Evolutionary conservation across 108 stramenopile species (phyloP).

Genomic region (Fragilaria crotonensis): DNA sequence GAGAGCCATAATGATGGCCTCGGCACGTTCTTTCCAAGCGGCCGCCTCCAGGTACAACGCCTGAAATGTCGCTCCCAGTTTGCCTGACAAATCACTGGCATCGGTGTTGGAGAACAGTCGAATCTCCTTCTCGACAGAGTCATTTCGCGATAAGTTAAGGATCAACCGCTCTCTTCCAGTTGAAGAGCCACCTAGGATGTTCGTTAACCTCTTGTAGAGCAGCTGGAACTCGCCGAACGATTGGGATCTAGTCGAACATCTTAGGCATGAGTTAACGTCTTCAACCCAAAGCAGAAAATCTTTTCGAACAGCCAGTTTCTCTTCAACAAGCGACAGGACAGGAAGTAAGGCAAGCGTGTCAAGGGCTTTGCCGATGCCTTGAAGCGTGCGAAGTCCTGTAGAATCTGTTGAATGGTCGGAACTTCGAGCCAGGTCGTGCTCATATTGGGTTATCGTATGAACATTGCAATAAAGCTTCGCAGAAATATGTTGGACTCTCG

Average conservation of each 20-base stretch:
- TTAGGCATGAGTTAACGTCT: conserved; percentile 11
- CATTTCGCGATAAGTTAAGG: conserved; percentile 20
- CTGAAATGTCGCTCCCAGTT: background rate
- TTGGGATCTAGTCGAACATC: conserved; percentile 5
- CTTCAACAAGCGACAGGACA: conserved; percentile 55
- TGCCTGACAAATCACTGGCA: conserved; percentile 1
- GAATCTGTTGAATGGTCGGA: conserved; percentile 1
- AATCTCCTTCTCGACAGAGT: conserved; percentile 37
- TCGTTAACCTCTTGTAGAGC: conserved; percentile 20
- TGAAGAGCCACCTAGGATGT: conserved; percentile 28
- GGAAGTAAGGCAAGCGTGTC: conserved; percentile 31
- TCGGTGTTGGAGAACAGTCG: conserved; percentile 40
- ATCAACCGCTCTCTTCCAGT: conserved; percentile 19
- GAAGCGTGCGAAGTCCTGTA: conserved; percentile 14
- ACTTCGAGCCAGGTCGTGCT: background rate
- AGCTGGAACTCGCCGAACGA: conserved; percentile 17
- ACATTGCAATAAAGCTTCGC: background rate
- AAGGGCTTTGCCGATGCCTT: conserved; percentile 23
- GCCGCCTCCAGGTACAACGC: conserved; percentile 10
- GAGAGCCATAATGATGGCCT: conserved; percentile 24
- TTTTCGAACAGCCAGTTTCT: conserved; percentile 41
- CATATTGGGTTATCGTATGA: background rate
- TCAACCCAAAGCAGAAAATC: conserved; percentile 56
- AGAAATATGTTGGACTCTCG: background rate
- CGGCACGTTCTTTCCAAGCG: conserved; percentile 36